A percentile compares a stretch with the other conserved stretches of the same genome.
These are phyloP conservation scores for Scytalidium sp. DNA, from an alignment of 2,329 filamentous ascomycete species.

Conservation along the genomic window DNA sequence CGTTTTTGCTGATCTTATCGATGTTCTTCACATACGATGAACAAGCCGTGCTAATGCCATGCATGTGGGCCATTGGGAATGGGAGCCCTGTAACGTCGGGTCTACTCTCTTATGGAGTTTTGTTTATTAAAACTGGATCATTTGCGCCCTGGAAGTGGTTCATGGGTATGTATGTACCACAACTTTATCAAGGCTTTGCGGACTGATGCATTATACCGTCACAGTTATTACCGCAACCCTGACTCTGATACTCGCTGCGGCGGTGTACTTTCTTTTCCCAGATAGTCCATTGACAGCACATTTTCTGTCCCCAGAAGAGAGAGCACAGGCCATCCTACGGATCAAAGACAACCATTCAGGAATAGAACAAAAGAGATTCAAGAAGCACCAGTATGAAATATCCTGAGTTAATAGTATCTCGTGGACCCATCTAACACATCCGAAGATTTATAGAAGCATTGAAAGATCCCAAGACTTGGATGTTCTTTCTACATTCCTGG, in stretches of 20 bases:
- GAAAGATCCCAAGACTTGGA: slow-evolving; percentile 28
- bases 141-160: slow-evolving; percentile 31
- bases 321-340: background rate
- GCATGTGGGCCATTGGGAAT: slow-evolving; percentile 38
- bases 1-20: slow-evolving; percentile 50
- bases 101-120: slow-evolving; percentile 27
- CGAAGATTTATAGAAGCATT: slow-evolving; percentile 30
- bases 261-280: slow-evolving; percentile 27
- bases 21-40: slow-evolving; percentile 36
- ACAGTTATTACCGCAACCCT: slow-evolving; percentile 13
- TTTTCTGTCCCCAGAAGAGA: slow-evolving; percentile 23
- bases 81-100: slow-evolving; percentile 30
- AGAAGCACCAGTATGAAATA: slow-evolving; percentile 11
- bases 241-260: slow-evolving; percentile 10
- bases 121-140: slow-evolving; percentile 31
- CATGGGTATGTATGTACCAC: slow-evolving; percentile 34
- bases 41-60: slow-evolving; percentile 31
- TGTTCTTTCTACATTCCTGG: slow-evolving; percentile 40
- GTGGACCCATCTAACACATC: background rate
- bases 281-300: slow-evolving; percentile 29
- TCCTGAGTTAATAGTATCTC: background rate
- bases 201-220: background rate
- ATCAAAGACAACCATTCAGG: background rate
- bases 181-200: background rate
- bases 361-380: background rate